Evolutionary conservation across 768 basidiomycete species (phyloP).

Genomic region (Suillus weaverae): DNA sequence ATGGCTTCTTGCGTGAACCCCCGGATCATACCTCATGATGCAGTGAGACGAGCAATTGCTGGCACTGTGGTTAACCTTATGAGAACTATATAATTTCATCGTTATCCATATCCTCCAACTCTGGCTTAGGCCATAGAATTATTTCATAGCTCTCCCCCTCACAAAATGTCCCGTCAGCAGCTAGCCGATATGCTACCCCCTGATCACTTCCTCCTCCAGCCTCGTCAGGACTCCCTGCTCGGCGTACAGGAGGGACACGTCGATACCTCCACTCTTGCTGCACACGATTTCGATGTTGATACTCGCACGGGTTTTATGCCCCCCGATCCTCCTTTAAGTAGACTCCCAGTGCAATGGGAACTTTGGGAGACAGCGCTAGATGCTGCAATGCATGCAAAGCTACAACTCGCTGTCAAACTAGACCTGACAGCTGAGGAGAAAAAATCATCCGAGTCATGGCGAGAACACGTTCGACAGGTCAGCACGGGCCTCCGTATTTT

Average conservation of each 20-base stretch:
- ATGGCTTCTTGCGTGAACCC: not conserved
- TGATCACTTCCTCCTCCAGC: slow-evolving; percentile 36
- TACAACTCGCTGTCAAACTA: slow-evolving; percentile 58
- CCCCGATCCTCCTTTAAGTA: slow-evolving; percentile 62
- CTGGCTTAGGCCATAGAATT: not conserved
- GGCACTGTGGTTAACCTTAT: not conserved
- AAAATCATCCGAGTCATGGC: slow-evolving; percentile 51
- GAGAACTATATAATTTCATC: not conserved
- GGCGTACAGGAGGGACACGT: slow-evolving; percentile 25
- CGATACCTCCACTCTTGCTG: slow-evolving; percentile 67
- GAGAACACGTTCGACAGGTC: slow-evolving; percentile 51
- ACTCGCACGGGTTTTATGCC: slow-evolving; percentile 92
- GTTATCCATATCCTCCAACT: not conserved
- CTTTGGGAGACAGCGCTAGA: slow-evolving; percentile 70
- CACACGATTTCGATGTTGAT: slow-evolving; percentile 92
- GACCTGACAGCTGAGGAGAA: slow-evolving; percentile 38
- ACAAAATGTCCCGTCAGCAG: not conserved
- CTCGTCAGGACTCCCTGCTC: slow-evolving; percentile 32
- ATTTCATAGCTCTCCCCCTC: not conserved
- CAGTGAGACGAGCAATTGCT: not conserved
- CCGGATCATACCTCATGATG: not conserved
- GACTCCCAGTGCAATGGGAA: slow-evolving; percentile 64
- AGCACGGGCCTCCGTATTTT: slow-evolving; percentile 13
- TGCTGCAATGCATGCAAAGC: slow-evolving; percentile 43
- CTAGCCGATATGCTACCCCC: slow-evolving; percentile 15